Percentiles rank a stretch among this genome's conserved stretches.
Conservation (phyloP, 306 rosid species). For the Glycine latifolia region DNA sequence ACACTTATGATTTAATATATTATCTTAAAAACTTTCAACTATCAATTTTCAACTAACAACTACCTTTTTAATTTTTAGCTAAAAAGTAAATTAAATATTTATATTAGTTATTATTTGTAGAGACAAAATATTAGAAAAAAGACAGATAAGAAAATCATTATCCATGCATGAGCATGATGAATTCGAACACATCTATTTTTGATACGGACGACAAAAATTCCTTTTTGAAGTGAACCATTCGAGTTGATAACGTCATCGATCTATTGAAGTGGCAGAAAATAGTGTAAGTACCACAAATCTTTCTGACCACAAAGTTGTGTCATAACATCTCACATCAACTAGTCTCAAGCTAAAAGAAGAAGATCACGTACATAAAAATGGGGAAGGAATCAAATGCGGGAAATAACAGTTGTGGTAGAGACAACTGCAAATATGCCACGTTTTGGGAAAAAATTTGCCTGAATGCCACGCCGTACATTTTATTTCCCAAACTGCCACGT, state of each 20-base stretch:
- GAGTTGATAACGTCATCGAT: conserved; percentile 57
- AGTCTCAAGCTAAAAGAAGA: conserved; percentile 24
- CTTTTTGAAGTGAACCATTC: conserved; percentile 53
- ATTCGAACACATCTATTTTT: background rate
- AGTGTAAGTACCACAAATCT: conserved; percentile 29
- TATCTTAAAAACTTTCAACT: too few relatives aligned
- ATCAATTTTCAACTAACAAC: background rate
- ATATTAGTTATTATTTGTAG: background rate
- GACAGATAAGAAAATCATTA: background rate
- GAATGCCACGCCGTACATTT: too few relatives aligned
- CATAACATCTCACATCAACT: conserved; percentile 43
- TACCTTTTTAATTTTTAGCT: too few relatives aligned
- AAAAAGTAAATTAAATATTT: background rate
- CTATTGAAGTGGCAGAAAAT: conserved; percentile 49
- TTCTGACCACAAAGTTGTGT: conserved; percentile 40
- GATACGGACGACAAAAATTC: conserved; percentile 37
- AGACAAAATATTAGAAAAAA: background rate
- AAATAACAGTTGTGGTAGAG: background rate
- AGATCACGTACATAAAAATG: conserved; percentile 44
- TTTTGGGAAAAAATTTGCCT: too few relatives aligned
- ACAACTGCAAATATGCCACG: too few relatives aligned
- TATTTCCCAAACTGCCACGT: too few relatives aligned
- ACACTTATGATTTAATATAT: too few relatives aligned
- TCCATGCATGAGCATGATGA: background rate
- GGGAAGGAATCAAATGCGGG: conserved; percentile 42